Base-by-base conservation (phyloP, 352 stramenopile species). In the Pythium scleroteichum region DNA sequence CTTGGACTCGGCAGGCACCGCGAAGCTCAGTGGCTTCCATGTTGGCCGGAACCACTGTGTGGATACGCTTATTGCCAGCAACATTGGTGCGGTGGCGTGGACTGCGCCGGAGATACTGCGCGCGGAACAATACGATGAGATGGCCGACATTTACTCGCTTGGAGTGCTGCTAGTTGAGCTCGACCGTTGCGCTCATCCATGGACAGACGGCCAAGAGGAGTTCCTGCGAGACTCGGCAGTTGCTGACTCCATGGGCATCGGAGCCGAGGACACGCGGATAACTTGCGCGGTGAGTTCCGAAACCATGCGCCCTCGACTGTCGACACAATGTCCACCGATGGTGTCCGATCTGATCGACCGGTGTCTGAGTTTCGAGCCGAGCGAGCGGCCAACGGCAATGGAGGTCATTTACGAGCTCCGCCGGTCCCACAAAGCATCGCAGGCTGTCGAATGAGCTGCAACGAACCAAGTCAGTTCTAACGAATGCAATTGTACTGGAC, bases 381-480 rank as follows among this genome's bases (percentile, higher is more conserved):
- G 8, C 33, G 48, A 32, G n/a, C 49, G 49, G 10, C 49, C 49
- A 29, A 44, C 48, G 27, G 48, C 48, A 14, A 54, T 54, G 48
- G 48, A 54, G 24, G 48, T 54, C n/a, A 42, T 44, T 19, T 54
- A 54, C 29, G 48, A 54, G 32, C 29, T 54, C 3, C 48, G 48
- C n/a, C 16, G 42, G 48, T 13, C 35, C 10, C 20, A 9, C 0
- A 54, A 54, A 27, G 19, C 29, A 19, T 14, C 23, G n/a, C 24
- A 54, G 27, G 26, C 17, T 29, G 14, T 20, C n/a, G n/a, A n/a
- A n/a, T 44, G 29, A 35, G 10, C 5, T 35, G 10, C 29, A 10
- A 35, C 10, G 29, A 10, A 35, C 5, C 5, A 10, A 35, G 29
- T 10, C 10, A 10, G 5, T 35, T 35, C 29, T 5, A 35, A 44